These are phyloP conservation scores for Umbelopsis sp. DNA, from an alignment of 192 early-diverging fungal species.

Conservation along the genomic window DNA sequence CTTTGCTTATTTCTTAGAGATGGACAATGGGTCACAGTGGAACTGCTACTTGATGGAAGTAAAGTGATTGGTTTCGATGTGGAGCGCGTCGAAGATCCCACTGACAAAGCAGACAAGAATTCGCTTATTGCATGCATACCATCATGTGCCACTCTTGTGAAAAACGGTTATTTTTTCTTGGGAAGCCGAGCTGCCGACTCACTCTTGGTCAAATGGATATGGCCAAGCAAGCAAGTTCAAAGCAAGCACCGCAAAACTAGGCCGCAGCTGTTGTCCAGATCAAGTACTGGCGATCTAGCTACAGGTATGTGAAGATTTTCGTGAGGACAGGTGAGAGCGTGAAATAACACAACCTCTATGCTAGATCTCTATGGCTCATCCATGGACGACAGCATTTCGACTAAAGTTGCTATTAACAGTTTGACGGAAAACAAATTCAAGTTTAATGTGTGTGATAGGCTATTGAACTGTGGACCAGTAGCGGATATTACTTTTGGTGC, in stretches of 20 bases:
- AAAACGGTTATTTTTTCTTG: constrained; percentile 64
- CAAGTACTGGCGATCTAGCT: background rate
- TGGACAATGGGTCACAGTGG: constrained; percentile 74
- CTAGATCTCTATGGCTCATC: constrained; percentile 39
- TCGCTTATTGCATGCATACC: constrained; percentile 43
- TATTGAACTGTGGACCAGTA: constrained; percentile 80
- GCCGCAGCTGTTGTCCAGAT: background rate
- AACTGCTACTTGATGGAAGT: constrained; percentile 74
- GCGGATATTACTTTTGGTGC: constrained; percentile 74
- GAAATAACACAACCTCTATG: background rate
- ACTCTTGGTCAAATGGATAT: constrained; percentile 66
- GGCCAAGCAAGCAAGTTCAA: background rate
- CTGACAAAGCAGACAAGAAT: background rate
- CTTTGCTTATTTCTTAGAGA: constrained; percentile 70
- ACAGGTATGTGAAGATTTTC: background rate
- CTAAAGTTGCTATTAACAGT: constrained; percentile 17
- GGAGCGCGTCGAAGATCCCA: constrained; percentile 22
- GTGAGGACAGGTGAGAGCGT: background rate
- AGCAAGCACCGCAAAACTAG: background rate
- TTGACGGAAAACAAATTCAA: constrained; percentile 39
- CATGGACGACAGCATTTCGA: constrained; percentile 27
- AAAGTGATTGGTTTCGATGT: constrained; percentile 77
- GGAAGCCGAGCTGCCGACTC: constrained; percentile 69
- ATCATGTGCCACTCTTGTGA: constrained; percentile 51
- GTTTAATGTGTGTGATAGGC: constrained; percentile 75